phyloP scores from a whole-genome alignment of 2,329 filamentous ascomycete genomes.

The Sarocladium brachiariae region DNA sequence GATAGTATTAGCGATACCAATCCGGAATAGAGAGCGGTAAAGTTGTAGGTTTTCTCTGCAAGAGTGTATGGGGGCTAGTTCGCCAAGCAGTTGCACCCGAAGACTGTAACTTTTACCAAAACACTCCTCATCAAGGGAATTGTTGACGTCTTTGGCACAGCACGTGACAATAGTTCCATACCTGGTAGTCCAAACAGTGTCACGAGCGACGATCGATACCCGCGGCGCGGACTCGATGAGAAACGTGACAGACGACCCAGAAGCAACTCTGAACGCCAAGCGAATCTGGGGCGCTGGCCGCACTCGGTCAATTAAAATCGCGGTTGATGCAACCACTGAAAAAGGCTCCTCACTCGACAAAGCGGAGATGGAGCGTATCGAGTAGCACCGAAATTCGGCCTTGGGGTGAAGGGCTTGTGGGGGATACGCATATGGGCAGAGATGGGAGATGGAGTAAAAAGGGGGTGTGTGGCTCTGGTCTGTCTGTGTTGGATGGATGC shows the following conservation, averaged over 20 bases:
- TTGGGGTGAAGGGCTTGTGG: slow-evolving; percentile 1
- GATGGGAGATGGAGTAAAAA: background rate
- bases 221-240: no score
- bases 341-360: background rate
- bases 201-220: no score
- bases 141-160: no score
- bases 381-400: slow-evolving; percentile 10
- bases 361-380: slow-evolving; percentile 5
- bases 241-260: background rate
- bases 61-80: no score
- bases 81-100: no score
- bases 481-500: background rate
- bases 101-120: no score
- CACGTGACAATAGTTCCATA: no score
- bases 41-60: no score
- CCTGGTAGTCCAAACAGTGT: no score
- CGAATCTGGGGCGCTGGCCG: slow-evolving; percentile 1
- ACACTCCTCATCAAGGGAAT: no score
- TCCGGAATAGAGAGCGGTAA: no score
- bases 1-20: background rate
- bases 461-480: background rate
- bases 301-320: slow-evolving; percentile 8
- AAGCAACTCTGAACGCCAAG: slow-evolving; percentile 1
- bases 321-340: background rate
- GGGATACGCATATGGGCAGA: background rate